Conservation (phyloP, 371 early-diverging fungal species). For the Circinella minor region DNA sequence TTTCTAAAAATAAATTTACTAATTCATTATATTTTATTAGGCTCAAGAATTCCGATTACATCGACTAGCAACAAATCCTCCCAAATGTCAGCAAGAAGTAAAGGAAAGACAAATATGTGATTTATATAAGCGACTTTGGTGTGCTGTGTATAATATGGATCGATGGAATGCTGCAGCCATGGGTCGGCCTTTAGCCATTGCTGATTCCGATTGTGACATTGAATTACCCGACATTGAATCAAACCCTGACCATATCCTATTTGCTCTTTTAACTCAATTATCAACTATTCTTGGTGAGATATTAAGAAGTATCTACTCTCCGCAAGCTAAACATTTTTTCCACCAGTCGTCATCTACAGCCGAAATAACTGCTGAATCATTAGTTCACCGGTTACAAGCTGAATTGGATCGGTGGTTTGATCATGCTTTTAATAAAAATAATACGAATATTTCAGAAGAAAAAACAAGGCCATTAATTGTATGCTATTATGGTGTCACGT, state of each 20-base stretch:
- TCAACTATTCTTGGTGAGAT: conserved; percentile 45
- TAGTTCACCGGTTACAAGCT: neutral
- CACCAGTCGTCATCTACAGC: conserved; percentile 19
- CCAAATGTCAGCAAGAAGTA: neutral
- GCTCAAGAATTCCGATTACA: conserved; percentile 48
- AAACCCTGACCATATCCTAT: conserved; percentile 27
- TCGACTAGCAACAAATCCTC: conserved; percentile 26
- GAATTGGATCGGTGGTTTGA: neutral
- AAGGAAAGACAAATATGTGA: neutral
- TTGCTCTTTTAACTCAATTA: conserved; percentile 30
- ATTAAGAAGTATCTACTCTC: conserved; percentile 39
- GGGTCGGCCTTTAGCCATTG: conserved; percentile 46
- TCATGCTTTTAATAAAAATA: conserved; percentile 16
- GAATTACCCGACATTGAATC: conserved; percentile 23
- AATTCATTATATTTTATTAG: neutral
- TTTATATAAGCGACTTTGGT: conserved; percentile 39
- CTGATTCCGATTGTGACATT: conserved; percentile 47
- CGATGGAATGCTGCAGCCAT: conserved; percentile 48
- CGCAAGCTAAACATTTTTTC: conserved; percentile 30
- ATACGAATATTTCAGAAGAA: neutral
- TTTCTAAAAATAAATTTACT: neutral
- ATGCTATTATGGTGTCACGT: conserved; percentile 39
- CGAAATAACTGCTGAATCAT: conserved; percentile 26
- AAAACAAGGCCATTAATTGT: conserved; percentile 43
- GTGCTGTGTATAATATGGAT: conserved; percentile 34